Evolutionary conservation across 768 basidiomycete genomes (phyloP).

Genomic region (Mycena belliarum): DNA sequence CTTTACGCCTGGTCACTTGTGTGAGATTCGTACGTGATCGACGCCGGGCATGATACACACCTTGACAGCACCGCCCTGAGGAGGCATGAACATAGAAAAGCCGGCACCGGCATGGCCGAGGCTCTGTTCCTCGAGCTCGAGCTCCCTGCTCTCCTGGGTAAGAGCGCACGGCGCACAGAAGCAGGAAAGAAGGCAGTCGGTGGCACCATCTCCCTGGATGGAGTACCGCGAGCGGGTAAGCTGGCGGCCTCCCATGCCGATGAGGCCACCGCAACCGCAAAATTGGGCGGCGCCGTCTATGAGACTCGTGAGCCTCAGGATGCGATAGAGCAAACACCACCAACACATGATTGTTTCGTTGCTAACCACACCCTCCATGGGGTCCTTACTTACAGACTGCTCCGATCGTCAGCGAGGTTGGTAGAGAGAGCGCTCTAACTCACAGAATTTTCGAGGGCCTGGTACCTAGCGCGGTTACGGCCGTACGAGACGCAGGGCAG

Average conservation of each 20-base stretch:
- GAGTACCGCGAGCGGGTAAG: conserved; percentile 31
- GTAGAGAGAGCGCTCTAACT: neutral
- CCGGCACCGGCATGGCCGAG: conserved; percentile 21
- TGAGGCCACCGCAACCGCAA: conserved; percentile 19
- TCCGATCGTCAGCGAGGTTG: neutral
- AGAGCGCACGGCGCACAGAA: conserved; percentile 43
- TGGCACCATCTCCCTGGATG: conserved; percentile 33
- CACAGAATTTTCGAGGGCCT: conserved; percentile 13
- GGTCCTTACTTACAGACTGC: conserved; percentile 21
- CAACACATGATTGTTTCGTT: conserved; percentile 21
- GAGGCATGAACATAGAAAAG: conserved; percentile 21
- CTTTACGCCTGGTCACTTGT: neutral
- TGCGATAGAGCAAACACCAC: neutral
- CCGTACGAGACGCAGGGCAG: conserved; percentile 23
- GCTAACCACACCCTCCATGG: conserved; percentile 21
- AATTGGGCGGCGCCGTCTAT: conserved; percentile 18
- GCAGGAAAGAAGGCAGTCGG: conserved; percentile 34
- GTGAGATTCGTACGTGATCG: neutral
- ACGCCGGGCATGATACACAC: neutral
- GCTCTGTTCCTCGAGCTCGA: conserved; percentile 40
- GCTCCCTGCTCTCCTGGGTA: conserved; percentile 40
- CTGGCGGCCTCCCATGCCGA: conserved; percentile 18
- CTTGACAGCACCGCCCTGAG: conserved; percentile 9
- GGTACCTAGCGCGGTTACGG: conserved; percentile 22
- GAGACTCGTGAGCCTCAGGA: neutral